phyloP scores from a whole-genome alignment of 2,329 filamentous ascomycete genomes.

The Pestalotiopsis sp. region DNA sequence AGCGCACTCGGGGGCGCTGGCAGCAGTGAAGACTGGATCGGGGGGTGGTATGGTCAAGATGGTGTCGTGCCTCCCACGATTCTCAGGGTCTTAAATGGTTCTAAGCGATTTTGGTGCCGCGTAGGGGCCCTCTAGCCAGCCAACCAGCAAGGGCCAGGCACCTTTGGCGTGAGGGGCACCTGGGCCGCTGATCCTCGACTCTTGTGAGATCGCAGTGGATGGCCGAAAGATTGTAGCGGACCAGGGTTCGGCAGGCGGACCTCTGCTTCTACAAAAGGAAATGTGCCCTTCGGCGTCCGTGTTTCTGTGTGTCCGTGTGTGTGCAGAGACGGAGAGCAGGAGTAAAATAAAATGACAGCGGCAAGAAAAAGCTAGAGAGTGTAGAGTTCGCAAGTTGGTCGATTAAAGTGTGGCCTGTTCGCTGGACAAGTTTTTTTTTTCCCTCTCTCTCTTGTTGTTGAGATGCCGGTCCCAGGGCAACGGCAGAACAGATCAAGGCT shows the following conservation, averaged over 20 bases:
- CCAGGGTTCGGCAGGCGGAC: constrained; percentile 4
- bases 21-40: background rate
- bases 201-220: constrained; percentile 6
- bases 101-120: constrained; percentile 13
- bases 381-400: background rate
- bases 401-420: background rate
- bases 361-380: background rate
- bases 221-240: background rate
- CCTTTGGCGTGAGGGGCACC: constrained; percentile 13
- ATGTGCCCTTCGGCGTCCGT: background rate
- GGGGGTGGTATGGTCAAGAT: background rate
- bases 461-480: background rate
- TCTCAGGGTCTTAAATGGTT: constrained; percentile 25
- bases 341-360: background rate
- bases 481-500: background rate
- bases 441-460: background rate
- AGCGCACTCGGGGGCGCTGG: background rate
- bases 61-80: constrained; percentile 4
- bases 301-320: background rate
- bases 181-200: constrained; percentile 2
- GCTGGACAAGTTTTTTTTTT: background rate
- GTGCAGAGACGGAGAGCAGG: background rate
- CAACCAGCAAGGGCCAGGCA: constrained; percentile 14
- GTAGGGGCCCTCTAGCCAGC: constrained; percentile 10
- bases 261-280: constrained; percentile 9